Evolutionary conservation across 768 basidiomycete species (phyloP).

Genomic region (Sporobolomyces pararoseus): DNA sequence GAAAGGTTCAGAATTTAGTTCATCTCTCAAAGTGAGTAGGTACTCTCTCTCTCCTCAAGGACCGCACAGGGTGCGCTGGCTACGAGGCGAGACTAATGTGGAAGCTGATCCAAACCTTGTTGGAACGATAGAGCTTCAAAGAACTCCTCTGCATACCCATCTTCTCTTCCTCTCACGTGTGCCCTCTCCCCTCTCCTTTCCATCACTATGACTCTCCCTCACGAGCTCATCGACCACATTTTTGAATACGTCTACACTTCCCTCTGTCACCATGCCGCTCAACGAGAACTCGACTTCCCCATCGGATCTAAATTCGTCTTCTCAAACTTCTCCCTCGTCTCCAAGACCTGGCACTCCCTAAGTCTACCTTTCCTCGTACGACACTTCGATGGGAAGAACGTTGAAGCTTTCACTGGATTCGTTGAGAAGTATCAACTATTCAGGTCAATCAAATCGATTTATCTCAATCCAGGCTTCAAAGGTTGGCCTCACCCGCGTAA

Average conservation of each 20-base stretch:
- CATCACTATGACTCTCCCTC: too few species aligned
- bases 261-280: neutral
- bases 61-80: too few species aligned
- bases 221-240: neutral
- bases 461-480: neutral
- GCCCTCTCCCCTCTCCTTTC: too few species aligned
- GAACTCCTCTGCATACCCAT: too few species aligned
- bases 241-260: neutral
- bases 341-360: neutral
- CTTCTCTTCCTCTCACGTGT: too few species aligned
- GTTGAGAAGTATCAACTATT: neutral
- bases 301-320: slow-evolving; percentile 1
- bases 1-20: too few species aligned
- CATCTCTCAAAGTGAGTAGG: too few species aligned
- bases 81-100: too few species aligned
- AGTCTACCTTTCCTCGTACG: slow-evolving; percentile 2
- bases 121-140: too few species aligned
- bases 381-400: slow-evolving; percentile 1
- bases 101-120: too few species aligned
- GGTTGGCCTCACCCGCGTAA: neutral
- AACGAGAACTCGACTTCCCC: neutral
- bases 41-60: too few species aligned
- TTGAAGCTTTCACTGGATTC: neutral
- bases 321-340: neutral
- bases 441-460: neutral